Base-by-base conservation (phyloP, 495 filamentous ascomycete species). In the Podospora pseudopauciseta region DNA sequence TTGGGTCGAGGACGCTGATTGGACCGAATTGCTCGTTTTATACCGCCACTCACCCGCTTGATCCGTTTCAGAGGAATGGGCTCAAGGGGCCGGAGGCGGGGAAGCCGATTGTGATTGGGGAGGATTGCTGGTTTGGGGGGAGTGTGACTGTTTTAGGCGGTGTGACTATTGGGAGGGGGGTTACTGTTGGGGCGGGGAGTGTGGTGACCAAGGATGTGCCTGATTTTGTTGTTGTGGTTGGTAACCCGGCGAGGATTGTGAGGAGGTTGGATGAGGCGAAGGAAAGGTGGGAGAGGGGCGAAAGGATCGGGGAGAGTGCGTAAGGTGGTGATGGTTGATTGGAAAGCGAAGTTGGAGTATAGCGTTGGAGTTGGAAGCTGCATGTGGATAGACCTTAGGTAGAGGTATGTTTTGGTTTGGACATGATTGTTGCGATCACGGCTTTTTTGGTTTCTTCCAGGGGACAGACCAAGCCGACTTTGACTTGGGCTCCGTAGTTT, bases 91-190 rank as follows among this genome's bases (percentile, higher is more conserved):
- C 93, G 0, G 93, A 97, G 78, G 72, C 79, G 27, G 93, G 93
- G 0, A 87, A 85, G 65, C 89, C 91, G 19, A 91, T 97, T 70
- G 83, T 79, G 16, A 88, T 97, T 67, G 92, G 89, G 0, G 91
- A 96, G 72, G 94, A 97, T 76, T 95, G 92, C 71, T 97, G 94
- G 93, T 76, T 97, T 28, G 92, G 91, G 0, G 93, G 93, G 0
- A 89, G 89, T 75, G 92, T 90, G 9, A 85, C 84, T 54, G 82
- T 97, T 6, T 76, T 91, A 19, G 88, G 91, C 0, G 94, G 94
- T 0, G 91, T 97, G 27, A 94, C 82, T 6, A 89, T 97, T 68
- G 93, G 94, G 0, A 82, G 83, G 53, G 90, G 92, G 0, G 81
- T 80, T 1, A 89, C 89, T 0, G 83, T 97, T 71, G 93, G 91